Evolutionary conservation across 2,329 filamentous ascomycete species (phyloP), one percentile per base, ranked within the genome.

Genomic region (Ophiostoma sp.): DNA sequence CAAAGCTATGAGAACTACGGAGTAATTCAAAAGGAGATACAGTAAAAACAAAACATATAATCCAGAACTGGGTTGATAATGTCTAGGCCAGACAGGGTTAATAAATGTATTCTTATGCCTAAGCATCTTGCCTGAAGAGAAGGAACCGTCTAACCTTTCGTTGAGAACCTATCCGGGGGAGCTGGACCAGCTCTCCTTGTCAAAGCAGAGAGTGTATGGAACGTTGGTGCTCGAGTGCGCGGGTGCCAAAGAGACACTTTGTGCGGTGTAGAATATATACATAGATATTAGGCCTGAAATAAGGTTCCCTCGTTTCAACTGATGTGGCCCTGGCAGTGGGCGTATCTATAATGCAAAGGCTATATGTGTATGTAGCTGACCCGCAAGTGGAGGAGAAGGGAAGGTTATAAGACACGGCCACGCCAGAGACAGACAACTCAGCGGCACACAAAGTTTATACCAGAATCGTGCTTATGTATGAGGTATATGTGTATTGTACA

Each of bases 241-340:
- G 39, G 68, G 64, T 54, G 54, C 67, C 69, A 68, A 69, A 72
- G 70, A 66, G 68, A 66, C 44, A 68, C 68, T 41, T 65, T 62
- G 57, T 62, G 57, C 57, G 57, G 57, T 62, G 57, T 62, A 62
- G 23, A 4, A 67, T 70, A 27, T 39, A 70, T 69, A 72, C 70
- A 67, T 70, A 27, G 54, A 70, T 69, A 72, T 72, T 67, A n/a
- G 69, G 67, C 71, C 71, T 70, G 67, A 62, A 62, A 66, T 69
- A 71, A 68, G 67, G 67, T 70, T 72, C 70, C 68, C 67, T 72
- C 70, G 68, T 67, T 67, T 70, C 54, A 68, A 68, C 62, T 64
- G 67, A 41, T 23, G 67, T 67, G 64, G 36, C 68, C 66, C 68
- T 71, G 52, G 44, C 54, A 69, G 68, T 64, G 60, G 66, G 65